These are phyloP conservation scores for Quillaja saponaria DNA, from an alignment of 306 rosid species.

Conservation along the genomic window DNA sequence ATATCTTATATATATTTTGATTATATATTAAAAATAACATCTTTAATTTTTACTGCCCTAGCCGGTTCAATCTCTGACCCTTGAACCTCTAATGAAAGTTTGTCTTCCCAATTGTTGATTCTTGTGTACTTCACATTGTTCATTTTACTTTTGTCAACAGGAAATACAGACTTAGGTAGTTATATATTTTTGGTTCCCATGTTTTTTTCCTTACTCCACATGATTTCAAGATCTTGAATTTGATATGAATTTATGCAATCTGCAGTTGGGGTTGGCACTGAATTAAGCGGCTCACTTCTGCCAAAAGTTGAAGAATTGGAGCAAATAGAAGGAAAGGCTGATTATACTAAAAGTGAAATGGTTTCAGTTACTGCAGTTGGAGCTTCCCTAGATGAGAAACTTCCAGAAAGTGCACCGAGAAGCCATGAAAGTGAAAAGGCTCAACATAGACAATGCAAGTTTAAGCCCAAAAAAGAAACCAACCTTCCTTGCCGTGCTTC, in stretches of 20 bases:
- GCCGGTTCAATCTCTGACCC: too few species aligned
- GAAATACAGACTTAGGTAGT: too few species aligned
- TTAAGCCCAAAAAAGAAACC: slow-evolving; percentile 44
- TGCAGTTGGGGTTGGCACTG: slow-evolving; percentile 28
- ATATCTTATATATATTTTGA: too few species aligned
- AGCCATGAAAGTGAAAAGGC: slow-evolving; percentile 32
- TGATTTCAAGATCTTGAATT: slow-evolving; percentile 29
- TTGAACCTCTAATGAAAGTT: too few species aligned
- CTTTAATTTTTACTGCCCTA: too few species aligned
- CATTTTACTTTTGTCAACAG: too few species aligned
- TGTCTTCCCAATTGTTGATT: slow-evolving; percentile 18
- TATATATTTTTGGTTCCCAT: background rate
- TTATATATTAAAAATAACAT: too few species aligned
- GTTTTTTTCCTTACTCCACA: slow-evolving; percentile 5
- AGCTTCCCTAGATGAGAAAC: slow-evolving; percentile 27
- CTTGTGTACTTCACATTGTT: too few species aligned
- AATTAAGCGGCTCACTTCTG: slow-evolving; percentile 34
- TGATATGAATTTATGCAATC: slow-evolving; percentile 21
- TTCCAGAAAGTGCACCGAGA: slow-evolving; percentile 30
- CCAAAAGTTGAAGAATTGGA: slow-evolving; percentile 25
- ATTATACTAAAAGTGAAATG: slow-evolving; percentile 30
- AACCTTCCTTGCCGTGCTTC: slow-evolving; percentile 77
- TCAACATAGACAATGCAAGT: slow-evolving; percentile 29
- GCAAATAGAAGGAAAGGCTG: slow-evolving; percentile 38
- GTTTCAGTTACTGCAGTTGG: slow-evolving; percentile 30